These are phyloP conservation scores for Phytophthora constricta DNA, from an alignment of 352 stramenopile species.

Conservation along the genomic window DNA sequence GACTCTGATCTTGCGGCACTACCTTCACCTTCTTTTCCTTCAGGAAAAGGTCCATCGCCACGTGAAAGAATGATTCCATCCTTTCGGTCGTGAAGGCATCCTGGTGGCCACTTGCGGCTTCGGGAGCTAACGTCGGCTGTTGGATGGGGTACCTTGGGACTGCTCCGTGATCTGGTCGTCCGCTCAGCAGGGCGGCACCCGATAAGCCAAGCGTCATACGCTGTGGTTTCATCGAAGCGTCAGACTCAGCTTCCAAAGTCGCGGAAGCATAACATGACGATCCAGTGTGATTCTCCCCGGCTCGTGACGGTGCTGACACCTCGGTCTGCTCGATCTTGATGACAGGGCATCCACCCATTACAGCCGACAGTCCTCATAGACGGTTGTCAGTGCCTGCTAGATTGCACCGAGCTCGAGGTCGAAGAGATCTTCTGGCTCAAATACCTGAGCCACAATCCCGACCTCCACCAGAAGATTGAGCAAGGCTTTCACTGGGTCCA, in stretches of 20 bases:
- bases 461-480: neutral
- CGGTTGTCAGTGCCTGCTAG: neutral
- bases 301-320: no score
- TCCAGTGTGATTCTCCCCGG: neutral
- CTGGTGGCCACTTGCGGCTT: no score
- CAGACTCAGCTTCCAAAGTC: neutral
- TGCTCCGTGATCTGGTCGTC: no score
- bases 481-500: neutral
- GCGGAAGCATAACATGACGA: neutral
- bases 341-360: neutral
- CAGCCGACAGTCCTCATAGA: neutral
- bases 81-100: neutral
- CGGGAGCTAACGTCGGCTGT: no score
- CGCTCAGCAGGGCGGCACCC: neutral
- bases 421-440: neutral
- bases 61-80: constrained; percentile 5
- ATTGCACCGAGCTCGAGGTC: neutral
- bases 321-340: no score
- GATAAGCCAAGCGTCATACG: neutral
- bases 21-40: neutral
- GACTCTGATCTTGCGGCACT: neutral
- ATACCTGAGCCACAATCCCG: neutral
- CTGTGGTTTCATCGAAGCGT: neutral
- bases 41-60: constrained; percentile 3
- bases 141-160: no score